phyloP scores from a whole-genome alignment of 768 basidiomycete species.

The Scleroderma bovista region DNA sequence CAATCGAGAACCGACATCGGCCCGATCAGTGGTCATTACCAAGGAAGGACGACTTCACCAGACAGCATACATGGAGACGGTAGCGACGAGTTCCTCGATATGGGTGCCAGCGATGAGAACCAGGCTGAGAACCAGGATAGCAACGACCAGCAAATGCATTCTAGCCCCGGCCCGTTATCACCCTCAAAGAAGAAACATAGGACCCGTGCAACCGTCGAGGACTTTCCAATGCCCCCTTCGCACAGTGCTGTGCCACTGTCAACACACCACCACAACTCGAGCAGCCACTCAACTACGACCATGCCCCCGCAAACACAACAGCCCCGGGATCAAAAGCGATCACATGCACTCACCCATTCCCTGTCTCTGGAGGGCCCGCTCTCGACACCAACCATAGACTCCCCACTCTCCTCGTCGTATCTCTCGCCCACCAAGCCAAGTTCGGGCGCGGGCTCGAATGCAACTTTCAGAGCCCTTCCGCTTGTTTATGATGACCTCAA shows the following conservation, averaged over 20 bases:
- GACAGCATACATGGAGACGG: conserved; percentile 18
- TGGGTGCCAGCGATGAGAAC: conserved; percentile 37
- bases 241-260: conserved; percentile 10
- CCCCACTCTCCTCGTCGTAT: conserved; percentile 27
- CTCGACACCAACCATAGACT: conserved; percentile 18
- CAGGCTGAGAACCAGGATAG: conserved; percentile 8
- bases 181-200: conserved; percentile 19
- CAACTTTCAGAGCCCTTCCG: conserved; percentile 68
- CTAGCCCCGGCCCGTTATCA: not conserved
- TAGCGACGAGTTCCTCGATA: conserved; percentile 59
- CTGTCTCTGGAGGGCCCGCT: conserved; percentile 12
- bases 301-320: conserved; percentile 12
- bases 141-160: conserved; percentile 3
- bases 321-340: conserved; percentile 20
- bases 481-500: conserved; percentile 68
- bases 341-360: conserved; percentile 19
- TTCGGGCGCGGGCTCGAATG: conserved; percentile 22
- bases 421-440: conserved; percentile 20
- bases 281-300: conserved; percentile 2
- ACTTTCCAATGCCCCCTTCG: conserved; percentile 47
- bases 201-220: conserved; percentile 41
- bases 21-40: not conserved
- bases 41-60: conserved; percentile 5
- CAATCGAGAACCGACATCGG: not conserved
- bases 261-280: conserved; percentile 6